These are phyloP conservation scores for Jacaranda mimosifolia DNA, from an alignment of 257 asterid species.

Conservation along the genomic window DNA sequence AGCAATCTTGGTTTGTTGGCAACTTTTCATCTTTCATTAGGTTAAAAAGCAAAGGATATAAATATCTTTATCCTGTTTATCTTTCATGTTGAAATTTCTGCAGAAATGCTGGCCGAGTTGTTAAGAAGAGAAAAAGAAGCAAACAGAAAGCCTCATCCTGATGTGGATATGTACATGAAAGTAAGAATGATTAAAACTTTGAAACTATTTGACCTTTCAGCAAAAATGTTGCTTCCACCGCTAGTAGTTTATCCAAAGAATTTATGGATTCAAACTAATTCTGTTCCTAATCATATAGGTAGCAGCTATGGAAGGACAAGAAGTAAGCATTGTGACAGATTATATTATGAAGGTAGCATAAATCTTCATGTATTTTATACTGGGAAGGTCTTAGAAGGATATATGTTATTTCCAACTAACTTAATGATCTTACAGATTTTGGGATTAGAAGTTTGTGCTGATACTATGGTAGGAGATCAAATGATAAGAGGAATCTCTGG, in stretches of 20 bases:
- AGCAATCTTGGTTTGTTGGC: slow-evolving; percentile 48
- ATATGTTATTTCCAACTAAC: neutral
- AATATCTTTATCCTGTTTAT: too few relatives aligned
- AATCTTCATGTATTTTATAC: neutral
- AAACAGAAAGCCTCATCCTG: slow-evolving; percentile 59
- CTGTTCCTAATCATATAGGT: slow-evolving; percentile 39
- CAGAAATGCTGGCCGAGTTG: slow-evolving; percentile 59
- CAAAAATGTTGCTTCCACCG: too few relatives aligned
- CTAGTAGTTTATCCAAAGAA: too few relatives aligned
- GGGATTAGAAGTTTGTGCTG: slow-evolving; percentile 50
- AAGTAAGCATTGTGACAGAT: slow-evolving; percentile 59
- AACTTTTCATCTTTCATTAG: neutral
- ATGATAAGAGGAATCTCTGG: slow-evolving; percentile 51
- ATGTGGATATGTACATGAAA: slow-evolving; percentile 59
- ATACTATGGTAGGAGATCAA: slow-evolving; percentile 51
- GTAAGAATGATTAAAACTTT: slow-evolving; percentile 27
- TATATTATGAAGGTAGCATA: slow-evolving; percentile 55
- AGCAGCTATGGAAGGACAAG: slow-evolving; percentile 65
- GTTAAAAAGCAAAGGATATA: too few relatives aligned
- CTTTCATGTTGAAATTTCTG: neutral
- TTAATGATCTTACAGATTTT: slow-evolving; percentile 35
- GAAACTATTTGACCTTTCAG: too few relatives aligned
- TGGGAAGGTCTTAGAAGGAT: neutral
- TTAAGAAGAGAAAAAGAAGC: slow-evolving; percentile 54
- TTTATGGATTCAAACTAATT: neutral